Conservation (phyloP, 225 moss, liverwort and hornwort species). For the Sphagnum contortum region DNA sequence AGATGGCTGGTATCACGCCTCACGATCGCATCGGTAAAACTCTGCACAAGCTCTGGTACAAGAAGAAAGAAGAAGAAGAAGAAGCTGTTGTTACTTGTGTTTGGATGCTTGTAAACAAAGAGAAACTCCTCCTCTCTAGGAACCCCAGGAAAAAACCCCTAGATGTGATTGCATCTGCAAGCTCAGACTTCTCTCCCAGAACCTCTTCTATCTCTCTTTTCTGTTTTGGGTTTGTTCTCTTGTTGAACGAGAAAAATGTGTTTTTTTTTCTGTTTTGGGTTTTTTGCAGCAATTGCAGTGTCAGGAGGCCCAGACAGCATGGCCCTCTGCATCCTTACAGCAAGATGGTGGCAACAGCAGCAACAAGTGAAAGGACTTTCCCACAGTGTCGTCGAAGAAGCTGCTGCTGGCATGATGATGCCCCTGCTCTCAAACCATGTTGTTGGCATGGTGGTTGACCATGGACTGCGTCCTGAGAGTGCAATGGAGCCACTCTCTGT, state of each 20-base stretch:
- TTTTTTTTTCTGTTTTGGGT: not conserved
- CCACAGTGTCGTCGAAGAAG: slow-evolving; percentile 20
- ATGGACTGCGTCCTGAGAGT: slow-evolving; percentile 71
- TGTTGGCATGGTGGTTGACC: slow-evolving; percentile 72
- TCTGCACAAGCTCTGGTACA: slow-evolving; percentile 24
- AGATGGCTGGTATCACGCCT: slow-evolving; percentile 56
- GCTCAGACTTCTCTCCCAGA: too few relatives aligned
- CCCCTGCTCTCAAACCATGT: slow-evolving; percentile 12
- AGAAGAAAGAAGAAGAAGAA: too few relatives aligned
- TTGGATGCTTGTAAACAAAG: too few relatives aligned
- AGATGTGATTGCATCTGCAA: too few relatives aligned
- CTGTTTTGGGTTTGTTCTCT: too few relatives aligned
- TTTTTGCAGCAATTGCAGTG: slow-evolving; percentile 74
- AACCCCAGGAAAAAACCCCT: too few relatives aligned
- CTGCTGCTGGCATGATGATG: slow-evolving; percentile 49
- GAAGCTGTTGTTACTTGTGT: too few relatives aligned
- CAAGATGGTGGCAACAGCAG: slow-evolving; percentile 47
- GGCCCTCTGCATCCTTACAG: slow-evolving; percentile 71
- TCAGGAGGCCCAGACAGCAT: slow-evolving; percentile 98
- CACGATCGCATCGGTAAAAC: slow-evolving; percentile 47
- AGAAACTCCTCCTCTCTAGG: too few relatives aligned
- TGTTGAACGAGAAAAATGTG: too few relatives aligned
- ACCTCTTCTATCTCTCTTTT: too few relatives aligned
- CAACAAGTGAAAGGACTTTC: slow-evolving; percentile 4
- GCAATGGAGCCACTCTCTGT: slow-evolving; percentile 64